These are phyloP conservation scores for Suillus variegatus DNA, from an alignment of 768 basidiomycete genomes.

Conservation along the genomic window DNA sequence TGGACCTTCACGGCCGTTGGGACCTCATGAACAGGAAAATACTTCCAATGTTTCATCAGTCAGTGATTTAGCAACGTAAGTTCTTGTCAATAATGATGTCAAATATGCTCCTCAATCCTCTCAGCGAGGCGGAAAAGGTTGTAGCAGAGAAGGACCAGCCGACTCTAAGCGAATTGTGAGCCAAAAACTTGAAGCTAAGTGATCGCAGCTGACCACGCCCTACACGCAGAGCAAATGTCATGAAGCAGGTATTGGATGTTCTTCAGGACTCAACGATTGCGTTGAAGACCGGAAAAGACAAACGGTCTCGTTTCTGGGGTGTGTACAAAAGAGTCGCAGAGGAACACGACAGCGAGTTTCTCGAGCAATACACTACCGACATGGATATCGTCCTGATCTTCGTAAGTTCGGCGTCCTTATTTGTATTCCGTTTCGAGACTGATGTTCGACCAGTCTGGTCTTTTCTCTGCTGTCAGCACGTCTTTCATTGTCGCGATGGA, in stretches of 20 bases:
- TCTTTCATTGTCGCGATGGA: slow-evolving; percentile 15
- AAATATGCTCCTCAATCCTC: not conserved
- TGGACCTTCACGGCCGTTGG: not conserved
- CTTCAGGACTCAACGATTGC: not conserved
- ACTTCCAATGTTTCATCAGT: not conserved
- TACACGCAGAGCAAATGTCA: not conserved
- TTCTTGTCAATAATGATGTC: not conserved
- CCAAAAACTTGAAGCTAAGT: not conserved
- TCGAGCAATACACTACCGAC: slow-evolving; percentile 16
- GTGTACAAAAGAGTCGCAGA: slow-evolving; percentile 14
- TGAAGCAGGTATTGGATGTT: not conserved
- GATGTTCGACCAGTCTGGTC: slow-evolving; percentile 11
- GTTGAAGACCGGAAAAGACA: not conserved
- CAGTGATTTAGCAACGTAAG: not conserved
- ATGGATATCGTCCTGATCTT: slow-evolving; percentile 24
- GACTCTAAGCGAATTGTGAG: not conserved
- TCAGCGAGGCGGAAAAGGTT: not conserved
- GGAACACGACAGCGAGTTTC: slow-evolving; percentile 17
- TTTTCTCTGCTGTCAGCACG: slow-evolving; percentile 15
- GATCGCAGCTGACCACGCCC: not conserved
- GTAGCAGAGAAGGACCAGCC: not conserved
- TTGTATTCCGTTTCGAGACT: not conserved
- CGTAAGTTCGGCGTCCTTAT: slow-evolving; percentile 10
- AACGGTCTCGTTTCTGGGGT: slow-evolving; percentile 13
- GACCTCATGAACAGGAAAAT: not conserved